Evolutionary conservation across 352 stramenopile genomes (phyloP).

Genomic region (Phytopythium boreale): DNA sequence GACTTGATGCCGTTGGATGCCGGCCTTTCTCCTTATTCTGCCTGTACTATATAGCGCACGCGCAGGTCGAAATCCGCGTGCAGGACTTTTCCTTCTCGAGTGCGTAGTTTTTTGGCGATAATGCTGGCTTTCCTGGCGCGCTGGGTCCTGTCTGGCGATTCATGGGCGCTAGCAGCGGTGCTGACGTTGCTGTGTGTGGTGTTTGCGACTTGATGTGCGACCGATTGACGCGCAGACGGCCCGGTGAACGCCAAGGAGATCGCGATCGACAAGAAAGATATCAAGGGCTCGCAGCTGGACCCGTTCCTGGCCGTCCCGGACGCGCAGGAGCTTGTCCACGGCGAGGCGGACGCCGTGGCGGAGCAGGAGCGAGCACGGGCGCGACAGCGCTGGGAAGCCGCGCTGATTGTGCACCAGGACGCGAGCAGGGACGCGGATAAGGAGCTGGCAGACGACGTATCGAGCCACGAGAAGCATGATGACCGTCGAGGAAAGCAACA

Average conservation of each 20-base stretch:
- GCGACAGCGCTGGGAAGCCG: constrained; percentile 1
- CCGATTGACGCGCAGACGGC: constrained; percentile 25
- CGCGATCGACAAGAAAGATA: constrained; percentile 53
- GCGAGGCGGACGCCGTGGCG: not conserved
- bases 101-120: constrained; percentile 8
- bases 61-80: constrained; percentile 54
- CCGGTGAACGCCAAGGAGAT: constrained; percentile 34
- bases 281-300: constrained; percentile 46
- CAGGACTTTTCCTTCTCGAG: constrained; percentile 65
- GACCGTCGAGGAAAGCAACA: not conserved
- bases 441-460: not conserved
- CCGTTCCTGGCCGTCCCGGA: constrained; percentile 9
- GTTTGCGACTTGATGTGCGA: not conserved
- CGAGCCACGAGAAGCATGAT: not conserved
- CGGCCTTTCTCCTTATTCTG: not conserved
- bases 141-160: not conserved
- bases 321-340: not conserved
- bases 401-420: not conserved
- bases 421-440: not conserved
- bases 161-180: not conserved
- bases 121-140: too few relatives aligned
- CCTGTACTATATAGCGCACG: constrained; percentile 14
- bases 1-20: not conserved
- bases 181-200: not conserved
- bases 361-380: not conserved